phyloP scores from a whole-genome alignment of 768 basidiomycete genomes.

The Gautieria morchelliformis region DNA sequence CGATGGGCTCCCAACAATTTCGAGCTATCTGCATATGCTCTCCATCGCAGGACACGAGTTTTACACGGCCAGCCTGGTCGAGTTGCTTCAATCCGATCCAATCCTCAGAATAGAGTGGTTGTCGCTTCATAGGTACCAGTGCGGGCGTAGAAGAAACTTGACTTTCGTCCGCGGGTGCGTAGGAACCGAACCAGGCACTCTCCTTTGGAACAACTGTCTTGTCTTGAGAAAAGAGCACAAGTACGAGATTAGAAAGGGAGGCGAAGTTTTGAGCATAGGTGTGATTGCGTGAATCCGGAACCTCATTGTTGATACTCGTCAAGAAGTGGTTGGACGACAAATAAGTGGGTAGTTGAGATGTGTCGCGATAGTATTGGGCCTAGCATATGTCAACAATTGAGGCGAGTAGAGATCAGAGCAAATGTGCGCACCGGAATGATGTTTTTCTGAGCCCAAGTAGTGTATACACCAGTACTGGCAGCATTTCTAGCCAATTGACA shows the following conservation, averaged over 20 bases:
- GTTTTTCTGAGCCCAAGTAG: conserved; percentile 66
- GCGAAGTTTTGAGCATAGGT: conserved; percentile 55
- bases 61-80: conserved; percentile 55
- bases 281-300: conserved; percentile 38
- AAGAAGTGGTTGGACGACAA: conserved; percentile 57
- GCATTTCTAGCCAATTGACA: conserved; percentile 61
- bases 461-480: conserved; percentile 56
- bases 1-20: conserved; percentile 49
- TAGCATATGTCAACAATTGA: conserved; percentile 18
- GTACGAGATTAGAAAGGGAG: conserved; percentile 55
- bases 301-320: conserved; percentile 71
- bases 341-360: conserved; percentile 47
- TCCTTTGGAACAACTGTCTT: conserved; percentile 77
- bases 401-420: not conserved
- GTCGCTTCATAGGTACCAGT: conserved; percentile 61
- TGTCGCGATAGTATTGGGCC: conserved; percentile 86
- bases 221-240: conserved; percentile 66
- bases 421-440: conserved; percentile 49
- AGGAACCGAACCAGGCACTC: conserved; percentile 79
- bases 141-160: conserved; percentile 15
- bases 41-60: conserved; percentile 55
- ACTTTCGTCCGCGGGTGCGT: conserved; percentile 33
- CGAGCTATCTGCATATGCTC: conserved; percentile 64
- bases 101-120: conserved; percentile 67
- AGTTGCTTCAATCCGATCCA: conserved; percentile 72